phyloP scores from a whole-genome alignment of 108 stramenopile genomes.

The Fistulifera solaris region DNA sequence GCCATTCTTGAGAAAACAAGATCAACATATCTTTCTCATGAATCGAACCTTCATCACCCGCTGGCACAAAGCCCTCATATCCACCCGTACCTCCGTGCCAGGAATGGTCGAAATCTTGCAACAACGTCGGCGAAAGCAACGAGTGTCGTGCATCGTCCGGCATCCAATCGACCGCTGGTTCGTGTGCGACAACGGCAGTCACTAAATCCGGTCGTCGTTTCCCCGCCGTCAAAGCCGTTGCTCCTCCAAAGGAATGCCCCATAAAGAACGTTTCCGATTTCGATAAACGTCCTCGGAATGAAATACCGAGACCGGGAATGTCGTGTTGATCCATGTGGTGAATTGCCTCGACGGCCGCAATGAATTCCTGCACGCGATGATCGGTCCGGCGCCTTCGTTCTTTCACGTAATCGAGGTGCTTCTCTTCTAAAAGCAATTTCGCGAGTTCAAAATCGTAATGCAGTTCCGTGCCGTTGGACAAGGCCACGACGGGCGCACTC shows the following conservation, averaged over 20 bases:
- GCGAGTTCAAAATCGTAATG: slow-evolving; percentile 10
- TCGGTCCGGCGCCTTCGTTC: slow-evolving; percentile 27
- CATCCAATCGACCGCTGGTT: slow-evolving; percentile 54
- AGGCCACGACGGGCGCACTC: slow-evolving; percentile 19
- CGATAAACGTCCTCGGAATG: slow-evolving; percentile 28
- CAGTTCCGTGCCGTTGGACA: slow-evolving; percentile 20
- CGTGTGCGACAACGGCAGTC: slow-evolving; percentile 35
- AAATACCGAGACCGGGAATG: slow-evolving; percentile 20
- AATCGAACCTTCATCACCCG: slow-evolving; percentile 7
- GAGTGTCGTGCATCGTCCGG: slow-evolving; percentile 29
- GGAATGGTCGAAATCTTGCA: slow-evolving; percentile 9
- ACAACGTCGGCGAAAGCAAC: slow-evolving; percentile 17
- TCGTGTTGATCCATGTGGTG: slow-evolving; percentile 20
- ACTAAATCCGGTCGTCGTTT: slow-evolving; percentile 23
- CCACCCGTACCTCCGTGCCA: slow-evolving; percentile 22
- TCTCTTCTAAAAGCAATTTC: slow-evolving; percentile 7
- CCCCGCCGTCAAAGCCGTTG: slow-evolving; percentile 37
- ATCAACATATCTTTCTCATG: slow-evolving; percentile 29
- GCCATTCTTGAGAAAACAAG: slow-evolving; percentile 36
- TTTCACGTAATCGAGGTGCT: slow-evolving; percentile 9
- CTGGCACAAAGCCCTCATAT: slow-evolving; percentile 2
- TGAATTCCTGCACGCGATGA: slow-evolving; percentile 28
- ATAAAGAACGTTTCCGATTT: slow-evolving; percentile 29
- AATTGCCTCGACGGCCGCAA: slow-evolving; percentile 24
- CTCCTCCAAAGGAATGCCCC: slow-evolving; percentile 63